Base-by-base conservation (phyloP, 805 yeast species). In the Ogataea pilisensis region DNA sequence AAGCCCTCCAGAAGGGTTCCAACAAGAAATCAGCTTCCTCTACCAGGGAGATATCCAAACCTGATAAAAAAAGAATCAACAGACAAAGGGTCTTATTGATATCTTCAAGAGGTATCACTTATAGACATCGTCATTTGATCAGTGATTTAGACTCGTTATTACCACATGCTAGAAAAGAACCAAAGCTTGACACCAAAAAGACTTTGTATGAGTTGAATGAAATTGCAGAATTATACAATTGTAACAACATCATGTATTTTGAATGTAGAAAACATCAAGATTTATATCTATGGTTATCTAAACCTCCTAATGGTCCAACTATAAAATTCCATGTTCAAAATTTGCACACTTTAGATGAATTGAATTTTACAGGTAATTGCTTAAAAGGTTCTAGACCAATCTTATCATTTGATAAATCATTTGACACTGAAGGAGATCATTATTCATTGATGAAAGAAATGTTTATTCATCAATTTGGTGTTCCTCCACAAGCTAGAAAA, bases 221-320 rank as follows among this genome's bases (percentile, higher is more conserved):
- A 69, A 85, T 90, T 46, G 98, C 98, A 3, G 99, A 93, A 59
- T 72, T 93, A 49, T 89, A 91, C 76, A 93, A 93, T 73, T 93
- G 99, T 75, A 93, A 93, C 68, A 93, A 93, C 61, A 78, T 93
- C 51, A 70, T 89, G 61, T 93, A 85, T 63, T 93, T 93, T 62
- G 99, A 93, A 66, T 87, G 95, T 41, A 82, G 98, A 69, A 93
- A 93, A 66, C 97, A 91, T 66, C 85, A 81, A 64, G 99, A 93
- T 67, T 77, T 93, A 57, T 93, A 93, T 64, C 65, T 93, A 64
- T 93, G 97, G 96, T 64, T 93, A 49, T 78, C 96, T 26, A 91
- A 93, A 66, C 93, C 98, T 22, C 99, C 99, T 32, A 91, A 93
- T 62, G 99, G 99, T 1, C 99, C 99, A 44, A 91, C 97, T 19